These are phyloP conservation scores for Turritis glabra DNA, from an alignment of 345 rosid species.

Conservation along the genomic window DNA sequence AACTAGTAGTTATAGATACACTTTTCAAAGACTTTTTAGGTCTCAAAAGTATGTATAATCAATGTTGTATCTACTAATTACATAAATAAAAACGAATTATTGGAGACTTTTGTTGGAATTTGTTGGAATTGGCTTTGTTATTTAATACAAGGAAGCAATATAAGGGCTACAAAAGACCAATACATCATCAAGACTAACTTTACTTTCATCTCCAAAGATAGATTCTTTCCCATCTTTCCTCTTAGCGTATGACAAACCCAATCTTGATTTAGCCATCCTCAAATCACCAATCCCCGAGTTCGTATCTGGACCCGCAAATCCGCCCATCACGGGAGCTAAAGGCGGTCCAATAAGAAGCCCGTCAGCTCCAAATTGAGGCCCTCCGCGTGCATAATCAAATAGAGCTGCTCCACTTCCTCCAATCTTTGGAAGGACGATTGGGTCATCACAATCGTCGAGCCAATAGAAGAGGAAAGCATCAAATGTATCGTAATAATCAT, in stretches of 20 bases:
- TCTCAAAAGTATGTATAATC: slow-evolving; percentile 13
- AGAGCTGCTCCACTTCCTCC: slow-evolving; percentile 94
- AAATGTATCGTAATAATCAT: slow-evolving; percentile 80
- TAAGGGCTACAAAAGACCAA: slow-evolving; percentile 71
- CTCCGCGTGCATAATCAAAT: slow-evolving; percentile 72
- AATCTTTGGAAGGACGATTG: slow-evolving; percentile 56
- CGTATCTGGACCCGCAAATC: slow-evolving; percentile 78
- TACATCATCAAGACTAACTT: slow-evolving; percentile 61
- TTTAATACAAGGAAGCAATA: slow-evolving; percentile 71
- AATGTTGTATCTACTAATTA: not conserved
- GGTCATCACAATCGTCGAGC: slow-evolving; percentile 45
- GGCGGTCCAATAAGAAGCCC: slow-evolving; percentile 84
- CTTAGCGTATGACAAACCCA: slow-evolving; percentile 82
- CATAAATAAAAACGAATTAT: not conserved
- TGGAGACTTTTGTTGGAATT: not conserved
- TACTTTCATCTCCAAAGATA: slow-evolving; percentile 62
- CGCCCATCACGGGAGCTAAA: slow-evolving; percentile 77
- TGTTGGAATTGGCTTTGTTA: not conserved
- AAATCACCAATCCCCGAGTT: slow-evolving; percentile 78
- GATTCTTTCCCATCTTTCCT: slow-evolving; percentile 77
- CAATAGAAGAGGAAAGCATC: slow-evolving; percentile 86
- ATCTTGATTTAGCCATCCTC: slow-evolving; percentile 79
- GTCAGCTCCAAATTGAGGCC: slow-evolving; percentile 71
- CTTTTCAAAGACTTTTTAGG: slow-evolving; percentile 22
- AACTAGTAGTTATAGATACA: slow-evolving; percentile 1